Conservation (phyloP, 2,329 filamentous ascomycete species). For the Hymenoscyphus salicellus region DNA sequence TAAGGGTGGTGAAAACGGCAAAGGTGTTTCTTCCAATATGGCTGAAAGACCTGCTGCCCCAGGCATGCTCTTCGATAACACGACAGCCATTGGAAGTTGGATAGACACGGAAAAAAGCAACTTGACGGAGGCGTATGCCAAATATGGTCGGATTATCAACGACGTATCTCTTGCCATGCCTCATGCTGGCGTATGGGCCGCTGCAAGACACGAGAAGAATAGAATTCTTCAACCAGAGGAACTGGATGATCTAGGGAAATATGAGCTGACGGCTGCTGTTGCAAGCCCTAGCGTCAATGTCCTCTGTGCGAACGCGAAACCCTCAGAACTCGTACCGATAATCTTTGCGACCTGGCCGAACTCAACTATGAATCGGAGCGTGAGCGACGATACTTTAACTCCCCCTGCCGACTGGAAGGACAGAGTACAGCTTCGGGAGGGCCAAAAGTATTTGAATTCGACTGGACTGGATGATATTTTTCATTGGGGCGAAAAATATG, state of each 20-base stretch:
- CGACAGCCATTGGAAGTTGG: constrained; percentile 68
- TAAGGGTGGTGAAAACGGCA: background rate
- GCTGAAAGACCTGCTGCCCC: constrained; percentile 55
- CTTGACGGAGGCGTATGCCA: constrained; percentile 48
- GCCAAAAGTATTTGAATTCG: constrained; percentile 47
- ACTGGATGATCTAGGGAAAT: constrained; percentile 64
- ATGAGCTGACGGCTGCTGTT: constrained; percentile 64
- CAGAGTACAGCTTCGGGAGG: constrained; percentile 38
- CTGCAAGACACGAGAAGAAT: constrained; percentile 60
- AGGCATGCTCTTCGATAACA: constrained; percentile 68
- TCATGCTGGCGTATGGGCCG: constrained; percentile 64
- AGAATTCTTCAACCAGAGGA: constrained; percentile 67
- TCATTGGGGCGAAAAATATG: constrained; percentile 56
- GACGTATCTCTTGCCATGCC: constrained; percentile 78
- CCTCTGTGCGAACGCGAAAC: constrained; percentile 65
- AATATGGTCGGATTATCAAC: constrained; percentile 60
- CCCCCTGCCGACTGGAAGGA: constrained; percentile 37
- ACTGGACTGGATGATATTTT: constrained; percentile 70
- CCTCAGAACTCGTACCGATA: constrained; percentile 58
- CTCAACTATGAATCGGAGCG: background rate
- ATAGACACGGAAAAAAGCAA: constrained; percentile 56
- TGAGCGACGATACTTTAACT: background rate
- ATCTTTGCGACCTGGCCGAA: constrained; percentile 60
- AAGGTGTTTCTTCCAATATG: constrained; percentile 38
- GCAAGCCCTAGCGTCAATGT: constrained; percentile 70